Base-by-base conservation (phyloP, 441 rosid genomes). In the Erysimum pusillum region DNA sequence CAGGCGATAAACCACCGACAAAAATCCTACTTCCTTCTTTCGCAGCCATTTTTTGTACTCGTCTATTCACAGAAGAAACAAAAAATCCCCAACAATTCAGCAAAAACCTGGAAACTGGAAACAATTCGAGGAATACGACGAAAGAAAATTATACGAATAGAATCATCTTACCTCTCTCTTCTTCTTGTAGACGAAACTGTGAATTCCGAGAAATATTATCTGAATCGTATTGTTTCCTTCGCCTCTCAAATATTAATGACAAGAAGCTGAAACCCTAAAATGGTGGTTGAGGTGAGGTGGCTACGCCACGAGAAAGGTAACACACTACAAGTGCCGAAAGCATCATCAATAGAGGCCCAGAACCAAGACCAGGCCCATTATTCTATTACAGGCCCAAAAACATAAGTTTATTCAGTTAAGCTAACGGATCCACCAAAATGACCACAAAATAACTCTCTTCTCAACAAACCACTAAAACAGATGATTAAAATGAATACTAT, bases 1-100 rank as follows among this genome's bases (percentile, higher is more conserved):
- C 95, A 87, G 90, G 88, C 17, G 98, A 83, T 77, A 96, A 83
- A 7, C 99, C 99, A 44, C 98, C 99, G 0, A 96, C 97, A 63
- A 96, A 93, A 41, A 96, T 90, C 48, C 97, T 83, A 79, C 90
- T 76, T 14, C 91, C 97, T 56, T 96, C 97, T 83, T 87, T 91
- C 53, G 87, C 87, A 3, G 91, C 85, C 97, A 91, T 92, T 59
- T 74, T 79, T 69, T 22, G 28, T 1, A 64, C 15, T 57, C 41
- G 31, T 51, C 61, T 58, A 9, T 6, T 13, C 5, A 38, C 52
- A 2, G 15, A 46, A 25, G 28, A 57, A 45, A 36, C 39, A 18
- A 32, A 11, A 48, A 63, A 3, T 2, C 17, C 46, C n/a, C 12
- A 20, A 60, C 34, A 36, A 15, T 15, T 36, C 20, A 66, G 44